Percentiles rank a stretch among this genome's conserved stretches.
Evolutionary conservation across 768 basidiomycete genomes (phyloP).

Genomic region (Amanita rimosa): DNA sequence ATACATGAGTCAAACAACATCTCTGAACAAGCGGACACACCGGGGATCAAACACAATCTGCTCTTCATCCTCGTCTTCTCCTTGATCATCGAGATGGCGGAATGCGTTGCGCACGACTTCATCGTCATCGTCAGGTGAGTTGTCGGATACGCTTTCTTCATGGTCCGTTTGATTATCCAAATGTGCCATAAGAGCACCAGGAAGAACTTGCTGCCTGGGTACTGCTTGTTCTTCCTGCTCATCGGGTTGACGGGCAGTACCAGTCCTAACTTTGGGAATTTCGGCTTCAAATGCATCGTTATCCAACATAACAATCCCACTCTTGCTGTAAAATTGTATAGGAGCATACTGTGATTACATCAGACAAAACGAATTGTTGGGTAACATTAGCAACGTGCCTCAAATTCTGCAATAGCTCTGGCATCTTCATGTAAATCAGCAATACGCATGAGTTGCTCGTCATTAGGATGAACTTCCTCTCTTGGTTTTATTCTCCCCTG

Average conservation of each 20-base stretch:
- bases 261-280: constrained; percentile 9
- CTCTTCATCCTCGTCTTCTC: constrained; percentile 42
- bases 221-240: constrained; percentile 3
- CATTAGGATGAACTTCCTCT: constrained; percentile 72
- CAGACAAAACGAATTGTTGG: neutral
- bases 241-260: constrained; percentile 4
- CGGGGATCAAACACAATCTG: constrained; percentile 71
- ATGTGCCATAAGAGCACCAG: neutral
- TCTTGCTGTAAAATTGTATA: constrained; percentile 21
- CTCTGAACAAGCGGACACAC: constrained; percentile 17
- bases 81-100: constrained; percentile 29
- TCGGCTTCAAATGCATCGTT: constrained; percentile 18
- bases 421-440: constrained; percentile 74
- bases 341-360: constrained; percentile 26
- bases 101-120: constrained; percentile 69
- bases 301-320: constrained; percentile 21
- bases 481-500: constrained; percentile 14
- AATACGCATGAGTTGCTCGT: constrained; percentile 91
- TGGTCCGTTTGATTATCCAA: neutral
- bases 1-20: neutral
- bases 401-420: constrained; percentile 39
- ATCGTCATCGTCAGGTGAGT: constrained; percentile 35
- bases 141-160: constrained; percentile 4
- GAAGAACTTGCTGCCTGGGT: constrained; percentile 15
- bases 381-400: constrained; percentile 29